Base-by-base conservation (phyloP, 1,284 basidiomycete genomes). In the Ceratobasidium sp. region DNA sequence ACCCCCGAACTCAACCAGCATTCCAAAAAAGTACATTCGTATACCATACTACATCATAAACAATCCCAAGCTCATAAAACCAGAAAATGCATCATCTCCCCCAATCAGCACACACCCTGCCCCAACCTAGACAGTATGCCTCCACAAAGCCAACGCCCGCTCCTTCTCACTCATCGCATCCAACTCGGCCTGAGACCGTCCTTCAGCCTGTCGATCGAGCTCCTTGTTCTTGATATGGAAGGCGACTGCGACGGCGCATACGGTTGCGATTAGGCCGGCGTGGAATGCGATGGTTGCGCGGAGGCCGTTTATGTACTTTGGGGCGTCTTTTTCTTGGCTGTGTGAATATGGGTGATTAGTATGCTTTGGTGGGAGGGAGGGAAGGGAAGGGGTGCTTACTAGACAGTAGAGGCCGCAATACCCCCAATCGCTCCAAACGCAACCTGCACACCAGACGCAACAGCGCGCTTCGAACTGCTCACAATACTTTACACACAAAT, bases 351-450 rank as follows among this genome's bases (percentile, higher is more conserved):
- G n/a, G 15, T 14, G 15, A 57, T 69, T 22, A 69, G 53, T 41
- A 7, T 41, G n/a, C 15, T 41, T 41, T 51, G 48, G 22, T 5
- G 6, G 19, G 15, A 47, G 14, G 41, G 24, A 44, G 22, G 4
- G 41, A 11, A 24, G 41, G 36, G 57, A 54, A 29, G 14, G 11
- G 11, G 22, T 5, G 48, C 66, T 71, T n/a, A 71, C 66, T 71
- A 71, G 36, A 76, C 75, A 0, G 66, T 59, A 4, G 75, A 65
- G 6, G 75, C 75, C 7, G 73, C 63, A 59, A 76, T 76, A 51
- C 75, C 75, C 9, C 75, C 73, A 29, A 76, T 74, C 14, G 72
- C 75, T 17, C 72, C 73, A 47, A 74, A 74, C 41, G 65, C 65
- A 33, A 74, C 63, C n/a, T 74, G 63, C 27, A 65, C 60, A 27